Conservation (phyloP, 495 filamentous ascomycete species). For the Hypoxylon fragiforme region DNA sequence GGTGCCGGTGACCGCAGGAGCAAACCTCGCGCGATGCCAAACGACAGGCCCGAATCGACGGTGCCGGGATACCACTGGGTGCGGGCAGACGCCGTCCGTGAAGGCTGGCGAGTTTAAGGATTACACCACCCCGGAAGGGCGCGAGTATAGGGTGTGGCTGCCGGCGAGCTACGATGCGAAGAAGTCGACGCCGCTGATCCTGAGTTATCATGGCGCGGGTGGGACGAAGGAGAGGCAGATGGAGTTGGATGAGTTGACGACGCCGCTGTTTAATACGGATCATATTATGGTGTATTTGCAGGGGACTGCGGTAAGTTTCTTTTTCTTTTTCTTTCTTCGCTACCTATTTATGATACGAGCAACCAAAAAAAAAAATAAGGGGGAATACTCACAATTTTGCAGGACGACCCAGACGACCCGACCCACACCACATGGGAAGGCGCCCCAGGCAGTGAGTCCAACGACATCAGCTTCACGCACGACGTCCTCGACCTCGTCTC, state of each 20-base stretch:
- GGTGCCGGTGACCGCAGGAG: too few relatives aligned
- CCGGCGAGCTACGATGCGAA: slow-evolving; percentile 42
- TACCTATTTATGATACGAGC: too few relatives aligned
- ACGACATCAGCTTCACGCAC: slow-evolving; percentile 39
- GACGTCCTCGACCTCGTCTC: slow-evolving; percentile 53
- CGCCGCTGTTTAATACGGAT: slow-evolving; percentile 47
- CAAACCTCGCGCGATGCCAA: neutral
- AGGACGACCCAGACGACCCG: slow-evolving; percentile 31
- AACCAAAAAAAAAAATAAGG: too few relatives aligned
- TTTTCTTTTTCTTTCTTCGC: too few relatives aligned
- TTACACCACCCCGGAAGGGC: slow-evolving; percentile 28
- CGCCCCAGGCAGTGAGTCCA: slow-evolving; percentile 28
- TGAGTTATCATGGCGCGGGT: slow-evolving; percentile 51
- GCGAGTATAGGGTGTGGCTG: slow-evolving; percentile 45
- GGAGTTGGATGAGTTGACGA: slow-evolving; percentile 47
- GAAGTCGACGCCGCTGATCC: slow-evolving; percentile 45
- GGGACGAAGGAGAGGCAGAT: slow-evolving; percentile 42
- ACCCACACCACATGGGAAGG: slow-evolving; percentile 39
- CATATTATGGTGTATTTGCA: slow-evolving; percentile 56
- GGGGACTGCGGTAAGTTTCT: slow-evolving; percentile 43
- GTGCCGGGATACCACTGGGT: slow-evolving; percentile 8
- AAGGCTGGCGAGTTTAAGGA: slow-evolving; percentile 20
- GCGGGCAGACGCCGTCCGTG: slow-evolving; percentile 9
- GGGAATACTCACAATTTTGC: too few relatives aligned
- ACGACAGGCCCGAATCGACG: neutral